Base-by-base conservation (phyloP, 2,329 filamentous ascomycete species). In the Cylindrodendrum hubeiense region DNA sequence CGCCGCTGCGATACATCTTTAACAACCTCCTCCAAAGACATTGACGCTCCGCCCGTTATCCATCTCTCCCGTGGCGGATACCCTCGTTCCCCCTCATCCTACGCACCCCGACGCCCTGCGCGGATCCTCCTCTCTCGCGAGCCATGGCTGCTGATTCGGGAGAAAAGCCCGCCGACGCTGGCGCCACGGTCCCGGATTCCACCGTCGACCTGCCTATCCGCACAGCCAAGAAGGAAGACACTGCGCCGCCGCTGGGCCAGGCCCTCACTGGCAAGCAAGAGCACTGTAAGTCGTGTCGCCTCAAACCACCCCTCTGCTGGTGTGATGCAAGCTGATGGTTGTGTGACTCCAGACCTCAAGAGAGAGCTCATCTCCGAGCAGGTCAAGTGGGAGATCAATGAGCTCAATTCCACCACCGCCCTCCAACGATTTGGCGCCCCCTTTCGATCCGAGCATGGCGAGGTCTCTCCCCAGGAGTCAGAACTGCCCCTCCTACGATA, bases 361-460 rank as follows among this genome's bases (percentile, higher is more conserved):
- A 91, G 96, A 76, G 96, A 99, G 80, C 91, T 99, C 75, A 90
- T 99, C 68, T 91, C 92, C 56, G 90, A 93, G 76, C 95, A 99
- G 83, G 95, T 96, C 67, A 89, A 91, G 79, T 93, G 87, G 82
- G 96, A 99, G 81, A 97, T 99, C 77, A 87, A 87, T 68, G 96
- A 98, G 81, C 90, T 99, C 72, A 97, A 96, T 79, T 97, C 94
- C 21, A 94, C 96, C 7, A 99, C 96, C 2, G 96, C 96, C 55
- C 88, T 99, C 54, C 94, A 94, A 76, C 90, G 96, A 73, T 99
- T 99, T 79, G 96, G 96, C 65, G 95, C 96, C 7, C 96, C 96
- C 0, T 99, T 99, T 84, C 92, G 89, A 77, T 98, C 95, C 50
- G 93, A 97, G 57, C 91, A 92, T 66, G 96, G 96, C 68, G 96